Base-by-base conservation (phyloP, 2,329 filamentous ascomycete genomes). In the Nigrospora osmanthi region DNA sequence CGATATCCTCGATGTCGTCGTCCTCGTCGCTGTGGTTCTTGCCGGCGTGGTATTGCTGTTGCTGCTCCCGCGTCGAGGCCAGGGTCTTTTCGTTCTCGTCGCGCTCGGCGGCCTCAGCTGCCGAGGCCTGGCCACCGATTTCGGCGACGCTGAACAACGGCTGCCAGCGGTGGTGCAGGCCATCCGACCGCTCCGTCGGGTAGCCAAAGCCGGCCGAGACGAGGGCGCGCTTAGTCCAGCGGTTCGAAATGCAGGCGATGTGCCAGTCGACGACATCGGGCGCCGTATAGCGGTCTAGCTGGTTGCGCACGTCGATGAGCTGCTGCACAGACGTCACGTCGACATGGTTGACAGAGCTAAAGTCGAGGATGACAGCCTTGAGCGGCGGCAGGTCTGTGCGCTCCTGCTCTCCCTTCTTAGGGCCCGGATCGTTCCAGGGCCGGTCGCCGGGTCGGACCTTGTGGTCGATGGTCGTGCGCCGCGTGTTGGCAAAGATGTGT, bases 101-200 rank as follows among this genome's bases (percentile, higher is more conserved):
- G 23, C 75, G 68, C 55, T 90, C 84, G 0, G 86, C 87, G 9
- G 72, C 71, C 0, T 80, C 80, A 1, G 85, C 84, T 0, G 86
- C 86, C 5, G 83, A 87, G 43, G 81, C 68, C 5, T 72, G 69
- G 16, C 89, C 85, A 49, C 88, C 81, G 51, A 94, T 81, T 59
- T 95, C 89, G 2, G 91, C 88, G 17, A 97, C 89, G 58, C 81
- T 89, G 72, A 95, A 97, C 52, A 97, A 89, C n/a, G 89, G 87
- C 62, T 88, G 90, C 91, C 90, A 97, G 47, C 87, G 78, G 50
- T 79, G 73, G 54, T 78, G 76, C 7, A 72, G 64, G 2, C 69
- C 73, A 47, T 70, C 73, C 45, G 65, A 68, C 7, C 62, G 63
- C 13, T 70, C 71, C 1, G 81, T 80, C 3, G 89, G 89, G 60